These are phyloP conservation scores for Hebeloma cylindrosporum DNA, from an alignment of 768 basidiomycete genomes.

Conservation along the genomic window DNA sequence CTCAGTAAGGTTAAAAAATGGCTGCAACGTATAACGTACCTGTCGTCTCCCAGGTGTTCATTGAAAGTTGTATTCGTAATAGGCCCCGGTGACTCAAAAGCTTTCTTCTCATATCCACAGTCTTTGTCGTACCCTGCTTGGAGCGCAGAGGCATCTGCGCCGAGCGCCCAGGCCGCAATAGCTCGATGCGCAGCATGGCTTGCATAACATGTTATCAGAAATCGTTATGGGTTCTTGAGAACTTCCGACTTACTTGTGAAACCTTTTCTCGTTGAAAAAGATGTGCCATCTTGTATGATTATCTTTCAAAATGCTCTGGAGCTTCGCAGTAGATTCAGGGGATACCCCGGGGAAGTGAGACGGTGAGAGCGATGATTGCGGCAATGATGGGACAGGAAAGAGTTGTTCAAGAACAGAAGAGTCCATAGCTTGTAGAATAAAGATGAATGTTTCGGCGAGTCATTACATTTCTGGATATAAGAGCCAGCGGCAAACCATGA, in stretches of 20 bases:
- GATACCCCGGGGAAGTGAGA: conserved; percentile 34
- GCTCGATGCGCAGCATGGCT: conserved; percentile 58
- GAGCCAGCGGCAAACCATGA: too few relatives aligned
- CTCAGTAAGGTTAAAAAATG: neutral
- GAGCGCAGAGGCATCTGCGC: conserved; percentile 44
- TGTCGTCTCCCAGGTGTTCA: conserved; percentile 56
- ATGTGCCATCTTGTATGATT: conserved; percentile 55
- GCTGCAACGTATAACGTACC: conserved; percentile 33
- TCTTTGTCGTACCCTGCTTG: conserved; percentile 39
- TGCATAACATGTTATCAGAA: conserved; percentile 15
- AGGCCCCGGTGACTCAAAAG: conserved; percentile 41
- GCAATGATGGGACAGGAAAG: conserved; percentile 34
- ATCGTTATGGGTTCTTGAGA: neutral
- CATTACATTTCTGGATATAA: too few relatives aligned
- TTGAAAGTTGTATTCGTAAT: conserved; percentile 50
- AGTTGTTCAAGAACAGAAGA: conserved; percentile 18
- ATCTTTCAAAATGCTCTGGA: conserved; percentile 43
- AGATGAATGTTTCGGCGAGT: too few relatives aligned
- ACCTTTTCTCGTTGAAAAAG: conserved; percentile 47
- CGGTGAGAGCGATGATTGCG: conserved; percentile 29
- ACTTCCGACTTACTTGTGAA: conserved; percentile 34
- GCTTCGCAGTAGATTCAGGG: conserved; percentile 37
- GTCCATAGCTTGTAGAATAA: too few relatives aligned
- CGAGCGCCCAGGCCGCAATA: conserved; percentile 60
- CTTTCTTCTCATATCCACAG: conserved; percentile 34